Evolutionary conservation across 352 stramenopile species (phyloP).

Genomic region (Globisporangium ultimum): DNA sequence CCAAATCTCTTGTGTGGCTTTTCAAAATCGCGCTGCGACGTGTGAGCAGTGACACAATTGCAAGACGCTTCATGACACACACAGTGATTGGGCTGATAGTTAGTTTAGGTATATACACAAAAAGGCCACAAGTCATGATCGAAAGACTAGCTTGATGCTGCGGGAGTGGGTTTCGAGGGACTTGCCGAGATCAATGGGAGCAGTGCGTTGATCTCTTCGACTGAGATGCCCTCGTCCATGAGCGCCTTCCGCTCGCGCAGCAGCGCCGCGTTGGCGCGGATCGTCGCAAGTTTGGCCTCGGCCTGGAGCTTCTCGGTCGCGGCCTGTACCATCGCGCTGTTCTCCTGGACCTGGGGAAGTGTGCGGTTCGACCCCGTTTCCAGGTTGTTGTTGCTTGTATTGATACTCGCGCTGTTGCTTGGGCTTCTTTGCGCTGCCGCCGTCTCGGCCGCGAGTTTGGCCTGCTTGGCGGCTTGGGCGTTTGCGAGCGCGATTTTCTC

Average conservation of each 20-base stretch:
- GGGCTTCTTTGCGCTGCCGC: neutral
- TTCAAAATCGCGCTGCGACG: no score
- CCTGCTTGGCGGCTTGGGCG: neutral
- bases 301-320: slow-evolving; percentile 15
- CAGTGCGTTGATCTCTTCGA: slow-evolving; percentile 17
- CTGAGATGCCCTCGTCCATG: slow-evolving; percentile 14
- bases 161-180: neutral
- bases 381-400: neutral
- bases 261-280: slow-evolving; percentile 15
- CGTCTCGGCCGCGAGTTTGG: neutral
- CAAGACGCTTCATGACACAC: no score
- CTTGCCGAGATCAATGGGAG: slow-evolving; percentile 10
- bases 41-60: no score
- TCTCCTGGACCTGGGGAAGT: slow-evolving; percentile 4
- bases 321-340: slow-evolving; percentile 12
- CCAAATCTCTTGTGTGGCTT: no score
- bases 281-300: slow-evolving; percentile 14
- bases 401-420: neutral
- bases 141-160: neutral
- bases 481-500: slow-evolving; percentile 6
- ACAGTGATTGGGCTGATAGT: neutral
- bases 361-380: neutral
- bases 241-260: slow-evolving; percentile 18
- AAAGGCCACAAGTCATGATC: neutral
- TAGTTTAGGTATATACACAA: neutral